phyloP scores from a whole-genome alignment of 2,329 filamentous ascomycete genomes.

The Epichloe typhina region DNA sequence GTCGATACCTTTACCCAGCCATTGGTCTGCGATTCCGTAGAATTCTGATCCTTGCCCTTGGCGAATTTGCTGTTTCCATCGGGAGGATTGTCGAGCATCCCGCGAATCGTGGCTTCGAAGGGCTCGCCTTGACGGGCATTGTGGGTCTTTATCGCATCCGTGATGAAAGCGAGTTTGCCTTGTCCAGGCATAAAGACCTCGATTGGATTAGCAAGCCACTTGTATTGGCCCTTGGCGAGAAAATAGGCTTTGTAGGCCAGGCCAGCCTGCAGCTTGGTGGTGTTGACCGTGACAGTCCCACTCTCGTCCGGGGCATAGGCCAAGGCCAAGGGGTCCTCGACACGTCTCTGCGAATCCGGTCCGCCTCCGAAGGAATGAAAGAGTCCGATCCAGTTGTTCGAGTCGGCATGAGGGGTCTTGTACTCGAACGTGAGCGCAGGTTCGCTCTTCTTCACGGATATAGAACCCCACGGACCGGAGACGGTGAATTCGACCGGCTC shows the following conservation, averaged over 20 bases:
- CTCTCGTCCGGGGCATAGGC: constrained; percentile 16
- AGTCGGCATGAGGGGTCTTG: constrained; percentile 14
- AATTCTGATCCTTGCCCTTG: constrained; percentile 9
- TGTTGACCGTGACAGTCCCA: constrained; percentile 16
- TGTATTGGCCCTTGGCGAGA: constrained; percentile 22
- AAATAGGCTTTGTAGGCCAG: constrained; percentile 23
- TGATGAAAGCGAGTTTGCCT: constrained; percentile 17
- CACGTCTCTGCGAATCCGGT: constrained; percentile 18
- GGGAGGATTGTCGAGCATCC: constrained; percentile 18
- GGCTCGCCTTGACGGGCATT: constrained; percentile 22
- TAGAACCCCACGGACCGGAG: constrained; percentile 6
- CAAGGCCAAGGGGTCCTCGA: constrained; percentile 18
- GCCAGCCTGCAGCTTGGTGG: constrained; percentile 14
- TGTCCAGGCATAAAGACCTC: constrained; percentile 14
- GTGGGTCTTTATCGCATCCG: constrained; percentile 17
- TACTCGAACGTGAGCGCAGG: constrained; percentile 23
- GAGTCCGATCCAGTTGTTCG: constrained; percentile 26
- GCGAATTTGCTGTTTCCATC: constrained; percentile 15
- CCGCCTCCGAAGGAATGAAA: constrained; percentile 21
- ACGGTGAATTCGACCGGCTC: constrained; percentile 17
- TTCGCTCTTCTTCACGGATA: constrained; percentile 4
- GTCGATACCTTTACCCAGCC: constrained; percentile 20
- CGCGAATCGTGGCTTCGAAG: constrained; percentile 19
- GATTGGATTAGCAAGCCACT: constrained; percentile 22
- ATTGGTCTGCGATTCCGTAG: constrained; percentile 4